Evolutionary conservation across 305 asterid genomes (phyloP), one percentile per base, ranked within the genome.

Genomic region (Plantago lanceolata): DNA sequence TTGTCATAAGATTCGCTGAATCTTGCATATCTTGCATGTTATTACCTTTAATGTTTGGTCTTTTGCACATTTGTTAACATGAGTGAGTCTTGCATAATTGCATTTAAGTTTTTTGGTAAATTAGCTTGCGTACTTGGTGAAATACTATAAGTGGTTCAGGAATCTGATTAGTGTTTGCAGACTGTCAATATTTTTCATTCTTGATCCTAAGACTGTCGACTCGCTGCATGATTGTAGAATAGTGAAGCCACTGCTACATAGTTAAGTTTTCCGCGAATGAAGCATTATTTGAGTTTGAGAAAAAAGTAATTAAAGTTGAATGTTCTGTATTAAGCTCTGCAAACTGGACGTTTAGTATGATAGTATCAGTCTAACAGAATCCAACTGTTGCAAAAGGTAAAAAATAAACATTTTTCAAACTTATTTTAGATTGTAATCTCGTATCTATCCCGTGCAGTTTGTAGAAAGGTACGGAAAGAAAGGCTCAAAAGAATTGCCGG

Each of bases 381-480:
- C 48, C 61, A 31, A 0, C 47, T 57, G 44, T 16, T 28, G 12
- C 12, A 9, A 16, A 55, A 8, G 16, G 14, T 2, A n/a, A n/a
- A 18, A n/a, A n/a, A 18, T 58, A 9, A 18, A n/a, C 6, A 58
- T 6, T 8, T 17, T 5, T 35, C 8, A 35, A 2, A 7, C 28
- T 12, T 14, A 50, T 51, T 35, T 29, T 24, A 4, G 68, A 31
- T 11, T 35, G 20, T 66, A 18, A 6, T 31, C 13, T 19, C 18
- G 6, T 48, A 54, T 51, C 37, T 59, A 56, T 9, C 47, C 15
- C 57, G 8, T 67, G 68, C 82, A 81, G 90, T 40, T 60, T 61
- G 61, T 56, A 18, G 64, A 59, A 66, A 77, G 67, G 51, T 24
- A 2, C 11, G 64, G 59, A 31, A 53, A 37, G 52, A 70, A 35